Conservation (phyloP, 176 grass and related monocot genomes). For the Triticum dicoccoides region DNA sequence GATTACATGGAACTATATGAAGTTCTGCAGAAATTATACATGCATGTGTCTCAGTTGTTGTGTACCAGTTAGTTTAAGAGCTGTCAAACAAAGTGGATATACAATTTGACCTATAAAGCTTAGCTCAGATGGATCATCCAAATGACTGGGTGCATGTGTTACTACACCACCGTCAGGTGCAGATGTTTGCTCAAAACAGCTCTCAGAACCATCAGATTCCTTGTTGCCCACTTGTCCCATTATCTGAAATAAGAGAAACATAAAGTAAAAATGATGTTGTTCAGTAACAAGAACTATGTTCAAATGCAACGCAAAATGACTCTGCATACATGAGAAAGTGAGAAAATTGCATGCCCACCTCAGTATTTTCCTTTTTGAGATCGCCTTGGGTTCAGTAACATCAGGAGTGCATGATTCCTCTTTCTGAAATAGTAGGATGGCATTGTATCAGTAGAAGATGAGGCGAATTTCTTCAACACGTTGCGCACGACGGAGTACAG, state of each 20-base stretch:
- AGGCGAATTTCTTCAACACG: neutral
- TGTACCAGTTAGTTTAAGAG: neutral
- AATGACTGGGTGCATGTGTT: neutral
- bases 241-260: constrained; percentile 34
- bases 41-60: neutral
- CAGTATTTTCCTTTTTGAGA: neutral
- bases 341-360: constrained; percentile 16
- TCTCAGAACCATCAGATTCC: constrained; percentile 22
- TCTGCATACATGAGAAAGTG: neutral
- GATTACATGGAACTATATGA: neutral
- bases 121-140: constrained; percentile 22
- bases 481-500: neutral
- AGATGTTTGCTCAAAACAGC: neutral
- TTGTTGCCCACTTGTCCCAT: neutral
- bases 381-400: neutral
- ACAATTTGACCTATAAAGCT: constrained; percentile 25
- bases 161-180: neutral
- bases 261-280: neutral
- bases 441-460: constrained; percentile 9
- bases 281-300: neutral
- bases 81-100: neutral
- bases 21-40: constrained; percentile 21
- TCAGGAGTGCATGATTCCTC: neutral
- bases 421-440: constrained; percentile 19
- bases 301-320: neutral